Evolutionary conservation across 2,329 filamentous ascomycete genomes (phyloP).

Genomic region (Aspergillus novoparasiticus): DNA sequence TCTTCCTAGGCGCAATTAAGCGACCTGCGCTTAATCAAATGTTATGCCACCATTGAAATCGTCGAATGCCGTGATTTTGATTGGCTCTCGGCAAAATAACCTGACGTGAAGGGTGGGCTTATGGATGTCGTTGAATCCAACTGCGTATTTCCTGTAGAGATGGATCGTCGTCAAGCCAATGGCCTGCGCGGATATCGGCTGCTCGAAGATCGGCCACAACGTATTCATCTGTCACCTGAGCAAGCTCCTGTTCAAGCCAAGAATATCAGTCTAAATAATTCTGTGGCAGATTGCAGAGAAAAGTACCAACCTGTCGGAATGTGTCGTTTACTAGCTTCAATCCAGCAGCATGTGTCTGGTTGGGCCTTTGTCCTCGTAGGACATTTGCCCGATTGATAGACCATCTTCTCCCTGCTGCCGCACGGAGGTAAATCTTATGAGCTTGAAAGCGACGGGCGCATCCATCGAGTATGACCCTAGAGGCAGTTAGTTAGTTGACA

Average conservation of each 20-base stretch:
- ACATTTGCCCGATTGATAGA: constrained; percentile 55
- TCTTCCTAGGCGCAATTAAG: constrained; percentile 10
- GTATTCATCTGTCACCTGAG: constrained; percentile 58
- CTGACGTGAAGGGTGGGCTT: background rate
- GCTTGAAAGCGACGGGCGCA: constrained; percentile 63
- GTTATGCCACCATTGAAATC: constrained; percentile 16
- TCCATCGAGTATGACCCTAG: constrained; percentile 62
- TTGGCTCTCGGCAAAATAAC: background rate
- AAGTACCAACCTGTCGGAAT: constrained; percentile 50
- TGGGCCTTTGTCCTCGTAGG: constrained; percentile 53
- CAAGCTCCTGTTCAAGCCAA: constrained; percentile 54
- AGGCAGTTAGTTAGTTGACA: constrained; percentile 10
- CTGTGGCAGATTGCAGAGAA: background rate
- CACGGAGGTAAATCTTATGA: constrained; percentile 62
- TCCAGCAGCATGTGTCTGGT: constrained; percentile 49
- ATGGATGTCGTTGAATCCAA: constrained; percentile 46
- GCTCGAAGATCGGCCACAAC: constrained; percentile 58
- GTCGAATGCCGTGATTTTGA: constrained; percentile 7
- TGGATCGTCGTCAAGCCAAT: constrained; percentile 65
- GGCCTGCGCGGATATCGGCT: constrained; percentile 58
- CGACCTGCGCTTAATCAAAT: constrained; percentile 20
- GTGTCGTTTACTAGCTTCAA: constrained; percentile 53
- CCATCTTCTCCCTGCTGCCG: constrained; percentile 62
- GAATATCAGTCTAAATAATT: background rate
- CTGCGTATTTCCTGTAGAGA: constrained; percentile 53